phyloP scores from a whole-genome alignment of 371 early-diverging fungal genomes.

The Phascolomyces articulosus region DNA sequence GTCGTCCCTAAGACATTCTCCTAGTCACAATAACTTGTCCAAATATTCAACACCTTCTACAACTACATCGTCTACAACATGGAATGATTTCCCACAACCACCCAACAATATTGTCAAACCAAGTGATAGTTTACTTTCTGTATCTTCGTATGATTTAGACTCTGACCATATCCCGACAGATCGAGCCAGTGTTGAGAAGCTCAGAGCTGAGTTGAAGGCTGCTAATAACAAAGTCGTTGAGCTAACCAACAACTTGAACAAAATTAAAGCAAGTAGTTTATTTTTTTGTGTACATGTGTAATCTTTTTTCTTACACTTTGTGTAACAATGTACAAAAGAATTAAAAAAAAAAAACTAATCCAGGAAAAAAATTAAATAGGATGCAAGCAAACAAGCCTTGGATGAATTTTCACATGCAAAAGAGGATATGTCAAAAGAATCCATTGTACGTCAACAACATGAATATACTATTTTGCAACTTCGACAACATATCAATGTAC shows the following conservation, averaged over 20 bases:
- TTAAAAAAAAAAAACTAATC: background rate
- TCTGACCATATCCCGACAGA: slow-evolving; percentile 14
- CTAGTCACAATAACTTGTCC: background rate
- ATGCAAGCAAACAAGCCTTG: slow-evolving; percentile 42
- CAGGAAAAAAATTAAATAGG: slow-evolving; percentile 17
- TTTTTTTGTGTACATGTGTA: background rate
- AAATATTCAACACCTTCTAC: background rate
- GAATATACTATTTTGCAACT: slow-evolving; percentile 37
- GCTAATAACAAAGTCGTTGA: slow-evolving; percentile 25
- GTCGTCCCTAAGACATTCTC: slow-evolving; percentile 13
- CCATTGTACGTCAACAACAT: slow-evolving; percentile 35
- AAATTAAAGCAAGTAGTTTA: slow-evolving; percentile 29
- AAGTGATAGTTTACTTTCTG: slow-evolving; percentile 2
- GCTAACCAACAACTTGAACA: slow-evolving; percentile 32
- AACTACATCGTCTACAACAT: background rate
- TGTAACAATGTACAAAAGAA: background rate
- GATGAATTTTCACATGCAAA: slow-evolving; percentile 46
- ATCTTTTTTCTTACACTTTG: no score
- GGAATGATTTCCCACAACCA: slow-evolving; percentile 24
- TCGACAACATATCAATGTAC: slow-evolving; percentile 30
- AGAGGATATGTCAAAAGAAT: slow-evolving; percentile 49
- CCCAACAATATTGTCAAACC: slow-evolving; percentile 7
- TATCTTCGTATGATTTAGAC: slow-evolving; percentile 9
- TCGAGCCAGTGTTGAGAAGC: slow-evolving; percentile 12
- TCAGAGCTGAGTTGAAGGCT: slow-evolving; percentile 31